Conservation (phyloP, 78 protist species). For the Parvularia atlantis region DNA sequence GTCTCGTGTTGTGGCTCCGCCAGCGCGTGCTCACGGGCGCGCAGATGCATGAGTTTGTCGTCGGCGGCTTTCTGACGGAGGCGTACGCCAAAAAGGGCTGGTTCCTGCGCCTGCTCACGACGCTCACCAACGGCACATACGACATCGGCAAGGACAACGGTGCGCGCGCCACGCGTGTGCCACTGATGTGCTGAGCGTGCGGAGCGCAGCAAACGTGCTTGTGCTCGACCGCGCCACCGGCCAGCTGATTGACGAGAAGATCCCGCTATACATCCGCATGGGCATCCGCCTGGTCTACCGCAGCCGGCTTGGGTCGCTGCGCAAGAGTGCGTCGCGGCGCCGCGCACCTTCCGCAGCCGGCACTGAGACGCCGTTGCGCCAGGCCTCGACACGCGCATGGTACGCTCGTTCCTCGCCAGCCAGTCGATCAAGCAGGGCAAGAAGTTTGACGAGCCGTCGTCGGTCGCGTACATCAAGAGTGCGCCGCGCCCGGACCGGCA, state of each 20-base stretch:
- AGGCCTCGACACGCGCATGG: too few species aligned
- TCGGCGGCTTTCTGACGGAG: conserved; percentile 1
- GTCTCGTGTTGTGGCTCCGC: not conserved
- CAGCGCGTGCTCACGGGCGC: too few species aligned
- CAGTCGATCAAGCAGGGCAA: too few species aligned
- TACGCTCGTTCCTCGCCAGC: too few species aligned
- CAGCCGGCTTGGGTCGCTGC: not conserved
- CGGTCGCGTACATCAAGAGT: not conserved
- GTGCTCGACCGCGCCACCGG: conserved; percentile 10
- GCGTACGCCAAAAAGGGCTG: conserved; percentile 3
- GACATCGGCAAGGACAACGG: not conserved
- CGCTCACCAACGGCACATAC: not conserved
- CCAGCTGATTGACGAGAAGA: not conserved
- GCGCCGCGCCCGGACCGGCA: too few species aligned
- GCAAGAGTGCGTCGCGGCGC: not conserved
- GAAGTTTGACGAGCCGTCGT: too few species aligned
- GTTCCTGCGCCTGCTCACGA: not conserved
- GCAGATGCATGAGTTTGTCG: too few species aligned
- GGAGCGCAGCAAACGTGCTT: not conserved
- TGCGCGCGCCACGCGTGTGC: too few species aligned
- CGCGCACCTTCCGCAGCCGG: not conserved
- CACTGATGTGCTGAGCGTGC: too few species aligned
- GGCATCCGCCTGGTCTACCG: not conserved
- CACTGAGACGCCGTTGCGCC: not conserved
- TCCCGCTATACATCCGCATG: not conserved